phyloP scores from a whole-genome alignment of 2,329 filamentous ascomycete species.

The Botryotinia calthae region DNA sequence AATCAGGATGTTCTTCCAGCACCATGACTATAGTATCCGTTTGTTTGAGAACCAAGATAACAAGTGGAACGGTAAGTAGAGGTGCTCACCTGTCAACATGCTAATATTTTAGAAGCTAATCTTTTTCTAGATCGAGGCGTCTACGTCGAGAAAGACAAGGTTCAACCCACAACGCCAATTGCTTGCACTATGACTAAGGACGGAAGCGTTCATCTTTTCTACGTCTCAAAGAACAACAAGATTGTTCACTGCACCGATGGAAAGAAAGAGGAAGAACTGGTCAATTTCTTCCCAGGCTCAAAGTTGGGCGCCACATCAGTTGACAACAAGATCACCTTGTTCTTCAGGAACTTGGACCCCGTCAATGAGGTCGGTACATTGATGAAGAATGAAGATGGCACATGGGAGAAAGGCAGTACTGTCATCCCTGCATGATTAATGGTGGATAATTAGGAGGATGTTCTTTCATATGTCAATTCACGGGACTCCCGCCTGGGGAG shows the following conservation, averaged over 20 bases:
- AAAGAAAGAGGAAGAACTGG: background rate
- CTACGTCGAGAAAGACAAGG: background rate
- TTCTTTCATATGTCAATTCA: conserved; percentile 1
- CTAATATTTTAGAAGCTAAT: background rate
- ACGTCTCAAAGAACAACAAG: background rate
- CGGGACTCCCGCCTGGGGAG: background rate
- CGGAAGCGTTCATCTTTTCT: conserved; percentile 12
- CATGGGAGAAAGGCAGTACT: background rate
- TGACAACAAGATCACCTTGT: conserved; percentile 13
- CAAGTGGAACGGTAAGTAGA: conserved; percentile 3
- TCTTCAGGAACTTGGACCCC: conserved; percentile 17
- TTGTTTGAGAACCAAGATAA: background rate
- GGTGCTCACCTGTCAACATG: background rate
- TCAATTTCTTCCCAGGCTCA: conserved; percentile 14
- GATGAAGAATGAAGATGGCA: background rate
- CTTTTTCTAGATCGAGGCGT: background rate
- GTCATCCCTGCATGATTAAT: conserved; percentile 8
- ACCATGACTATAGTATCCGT: conserved; percentile 12
- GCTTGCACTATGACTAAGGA: conserved; percentile 1
- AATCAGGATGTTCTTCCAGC: conserved; percentile 12
- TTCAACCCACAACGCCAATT: conserved; percentile 14
- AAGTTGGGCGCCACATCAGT: conserved; percentile 17
- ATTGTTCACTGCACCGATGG: conserved; percentile 4
- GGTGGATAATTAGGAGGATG: background rate
- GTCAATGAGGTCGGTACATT: conserved; percentile 7